Evolutionary conservation across 2,329 filamentous ascomycete species (phyloP).

Genomic region (Fusarium nodosum): DNA sequence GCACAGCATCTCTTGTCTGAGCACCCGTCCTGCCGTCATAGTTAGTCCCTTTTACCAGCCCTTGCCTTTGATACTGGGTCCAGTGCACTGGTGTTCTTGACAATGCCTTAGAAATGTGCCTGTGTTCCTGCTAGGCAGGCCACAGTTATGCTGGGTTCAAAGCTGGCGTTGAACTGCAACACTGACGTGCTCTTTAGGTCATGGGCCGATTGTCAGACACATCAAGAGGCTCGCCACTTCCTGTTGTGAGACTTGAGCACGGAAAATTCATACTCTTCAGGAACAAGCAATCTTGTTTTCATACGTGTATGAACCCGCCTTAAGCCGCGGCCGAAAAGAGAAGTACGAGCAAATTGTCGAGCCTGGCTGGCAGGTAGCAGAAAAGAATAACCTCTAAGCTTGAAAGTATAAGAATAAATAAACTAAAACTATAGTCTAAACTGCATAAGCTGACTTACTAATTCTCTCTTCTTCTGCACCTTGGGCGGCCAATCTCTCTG

Average conservation of each 20-base stretch:
- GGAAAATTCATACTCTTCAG: conserved; percentile 7
- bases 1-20: conserved; percentile 19
- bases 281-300: conserved; percentile 9
- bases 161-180: conserved; percentile 12
- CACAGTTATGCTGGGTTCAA: not conserved
- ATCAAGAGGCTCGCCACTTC: conserved; percentile 30
- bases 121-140: not conserved
- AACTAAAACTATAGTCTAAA: no score
- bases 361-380: not conserved
- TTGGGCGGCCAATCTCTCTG: no score
- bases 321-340: not conserved
- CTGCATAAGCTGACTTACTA: no score
- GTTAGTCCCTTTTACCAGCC: conserved; percentile 31
- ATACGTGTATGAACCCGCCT: not conserved
- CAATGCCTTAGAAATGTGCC: not conserved
- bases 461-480: no score
- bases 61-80: conserved; percentile 18
- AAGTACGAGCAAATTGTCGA: not conserved
- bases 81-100: conserved; percentile 1
- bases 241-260: conserved; percentile 38
- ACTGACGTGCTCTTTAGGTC: conserved; percentile 11
- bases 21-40: conserved; percentile 7
- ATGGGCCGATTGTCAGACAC: conserved; percentile 16
- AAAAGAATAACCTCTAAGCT: no score
- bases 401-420: no score